Base-by-base conservation (phyloP, 106 monocot genomes). In the Vanilla planifolia region DNA sequence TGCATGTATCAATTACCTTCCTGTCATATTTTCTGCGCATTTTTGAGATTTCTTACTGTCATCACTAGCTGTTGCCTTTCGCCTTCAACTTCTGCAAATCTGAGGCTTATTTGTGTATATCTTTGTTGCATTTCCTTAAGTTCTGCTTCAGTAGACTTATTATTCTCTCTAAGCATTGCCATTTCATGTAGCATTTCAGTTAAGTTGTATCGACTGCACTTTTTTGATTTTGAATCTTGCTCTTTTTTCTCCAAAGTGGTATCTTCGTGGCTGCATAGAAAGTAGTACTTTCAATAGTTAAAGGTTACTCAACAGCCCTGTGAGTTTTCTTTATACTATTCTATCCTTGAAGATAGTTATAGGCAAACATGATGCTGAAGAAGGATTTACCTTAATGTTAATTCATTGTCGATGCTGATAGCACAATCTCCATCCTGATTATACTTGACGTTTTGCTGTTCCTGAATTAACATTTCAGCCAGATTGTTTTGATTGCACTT, bases 51-150 rank as follows among this genome's bases (percentile, higher is more conserved):
- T 16, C 93, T 79, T 58, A 94, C 68, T 22, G 32, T 94, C 75
- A 85, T 89, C 17, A 94, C 93, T 55, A 89, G 93, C 60, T 89
- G 81, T 68, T 94, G 93, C 52, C 93, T 85, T 74, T 93, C 89
- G 46, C 85, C 89, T 82, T 93, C 89, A 5, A 93, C 89, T 70
- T 93, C 89, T 34, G 93, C 93, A 67, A 94, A 94, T 61, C 73
- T 94, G 48, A 94, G 79, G 65, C 93, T 94, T 43, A 89, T 80
- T 56, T 89, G 89, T 5, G 89, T 85, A 65, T 94, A 94, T 68
- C 93, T 85, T 66, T 85, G 77, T 70, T 89, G 93, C 82, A 94
- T 80, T 48, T 94, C 89, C 66, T 85, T 94, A 65, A 94, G 67
- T 62, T 94, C 93, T 39, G 55, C 66, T 64, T 85, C 93, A 79